Evolutionary conservation across 1,139 yeast species (phyloP).

Genomic region (Wickerhamomyces sp.): DNA sequence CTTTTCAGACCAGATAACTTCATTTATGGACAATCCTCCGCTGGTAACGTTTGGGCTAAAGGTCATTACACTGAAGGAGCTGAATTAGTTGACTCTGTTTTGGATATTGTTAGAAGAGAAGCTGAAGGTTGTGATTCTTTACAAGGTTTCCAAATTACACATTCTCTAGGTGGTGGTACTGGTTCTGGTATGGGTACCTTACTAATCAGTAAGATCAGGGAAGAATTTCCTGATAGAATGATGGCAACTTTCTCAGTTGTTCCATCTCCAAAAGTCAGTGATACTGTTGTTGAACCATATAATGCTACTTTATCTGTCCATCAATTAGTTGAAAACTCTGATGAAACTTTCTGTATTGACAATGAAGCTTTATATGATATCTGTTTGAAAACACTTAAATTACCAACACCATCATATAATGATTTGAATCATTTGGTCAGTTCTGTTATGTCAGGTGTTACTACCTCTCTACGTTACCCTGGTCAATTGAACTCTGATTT

Average conservation of each 20-base stretch:
- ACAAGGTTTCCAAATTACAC: slow-evolving; percentile 96
- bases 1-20: slow-evolving; percentile 97
- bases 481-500: slow-evolving; percentile 95
- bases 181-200: slow-evolving; percentile 98
- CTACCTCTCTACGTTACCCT: slow-evolving; percentile 94
- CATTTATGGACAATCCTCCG: slow-evolving; percentile 96
- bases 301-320: slow-evolving; percentile 95
- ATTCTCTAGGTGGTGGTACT: slow-evolving; percentile 98
- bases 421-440: slow-evolving; percentile 91
- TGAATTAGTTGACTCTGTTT: slow-evolving; percentile 87
- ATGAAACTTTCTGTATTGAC: slow-evolving; percentile 98
- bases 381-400: slow-evolving; percentile 92
- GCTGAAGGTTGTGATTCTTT: slow-evolving; percentile 96
- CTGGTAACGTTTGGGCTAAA: slow-evolving; percentile 97
- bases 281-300: slow-evolving; percentile 98
- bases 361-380: slow-evolving; percentile 97
- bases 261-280: slow-evolving; percentile 96
- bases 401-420: slow-evolving; percentile 80
- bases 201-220: slow-evolving; percentile 84
- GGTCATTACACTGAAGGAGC: slow-evolving; percentile 98
- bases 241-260: slow-evolving; percentile 96
- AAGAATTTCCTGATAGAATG: slow-evolving; percentile 94
- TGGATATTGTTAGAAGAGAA: slow-evolving; percentile 94
- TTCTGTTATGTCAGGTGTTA: slow-evolving; percentile 94
- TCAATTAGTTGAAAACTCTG: slow-evolving; percentile 95